Conservation (phyloP, 2,329 filamentous ascomycete species). For the Hypoxylon sp. region DNA sequence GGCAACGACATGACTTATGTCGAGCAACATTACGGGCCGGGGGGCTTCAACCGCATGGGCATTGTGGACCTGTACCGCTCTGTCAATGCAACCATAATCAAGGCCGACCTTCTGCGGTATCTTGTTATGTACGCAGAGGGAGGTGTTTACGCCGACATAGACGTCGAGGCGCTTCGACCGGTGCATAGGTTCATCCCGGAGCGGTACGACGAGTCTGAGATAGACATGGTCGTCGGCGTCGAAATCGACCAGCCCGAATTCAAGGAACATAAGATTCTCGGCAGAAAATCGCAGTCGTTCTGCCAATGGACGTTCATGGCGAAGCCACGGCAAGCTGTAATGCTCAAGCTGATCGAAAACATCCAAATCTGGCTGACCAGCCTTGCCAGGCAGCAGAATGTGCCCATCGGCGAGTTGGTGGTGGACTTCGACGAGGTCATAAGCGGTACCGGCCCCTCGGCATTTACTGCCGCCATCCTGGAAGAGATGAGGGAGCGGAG, state of each 20-base stretch:
- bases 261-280: conserved; percentile 66
- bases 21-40: conserved; percentile 70
- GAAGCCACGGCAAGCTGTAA: conserved; percentile 71
- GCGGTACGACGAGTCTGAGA: conserved; percentile 65
- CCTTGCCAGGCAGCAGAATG: conserved; percentile 64
- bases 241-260: conserved; percentile 76
- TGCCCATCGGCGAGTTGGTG: conserved; percentile 20
- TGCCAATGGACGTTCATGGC: conserved; percentile 80
- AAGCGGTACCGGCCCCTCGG: conserved; percentile 47
- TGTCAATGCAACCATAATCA: conserved; percentile 65
- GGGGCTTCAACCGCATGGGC: conserved; percentile 71
- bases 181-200: conserved; percentile 65
- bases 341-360: conserved; percentile 72
- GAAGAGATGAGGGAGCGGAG: conserved; percentile 37
- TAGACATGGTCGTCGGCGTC: conserved; percentile 74
- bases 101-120: conserved; percentile 71
- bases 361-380: conserved; percentile 72
- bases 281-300: conserved; percentile 70
- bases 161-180: conserved; percentile 53
- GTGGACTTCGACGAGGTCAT: conserved; percentile 28
- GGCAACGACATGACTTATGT: conserved; percentile 72
- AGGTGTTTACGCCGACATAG: conserved; percentile 58
- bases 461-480: conserved; percentile 71
- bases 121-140: conserved; percentile 73
- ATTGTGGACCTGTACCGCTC: conserved; percentile 68